Conservation (phyloP, 2,329 filamentous ascomycete genomes). For the Alternaria infectoria region DNA sequence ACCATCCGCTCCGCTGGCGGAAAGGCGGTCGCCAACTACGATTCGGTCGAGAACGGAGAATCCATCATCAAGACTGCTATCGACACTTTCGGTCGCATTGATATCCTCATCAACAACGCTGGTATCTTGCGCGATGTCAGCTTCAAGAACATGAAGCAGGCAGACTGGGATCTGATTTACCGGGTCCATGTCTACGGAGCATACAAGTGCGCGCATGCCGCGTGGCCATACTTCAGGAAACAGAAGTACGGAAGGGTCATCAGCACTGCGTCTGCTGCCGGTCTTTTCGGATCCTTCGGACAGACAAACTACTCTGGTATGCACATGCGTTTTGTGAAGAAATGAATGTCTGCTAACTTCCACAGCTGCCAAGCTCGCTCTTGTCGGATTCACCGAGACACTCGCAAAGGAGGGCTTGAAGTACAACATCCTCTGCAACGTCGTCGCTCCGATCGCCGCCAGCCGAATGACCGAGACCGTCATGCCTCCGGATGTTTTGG, state of each 20-base stretch:
- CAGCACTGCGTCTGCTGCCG: conserved; percentile 95
- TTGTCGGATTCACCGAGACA: conserved; percentile 97
- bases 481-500: conserved; percentile 91
- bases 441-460: conserved; percentile 92
- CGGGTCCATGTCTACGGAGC: conserved; percentile 90
- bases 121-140: conserved; percentile 93
- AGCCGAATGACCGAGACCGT: conserved; percentile 95
- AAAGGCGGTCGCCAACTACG: conserved; percentile 97
- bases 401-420: conserved; percentile 96
- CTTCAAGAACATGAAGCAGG: conserved; percentile 98
- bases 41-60: conserved; percentile 91
- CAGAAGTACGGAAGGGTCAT: conserved; percentile 98
- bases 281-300: conserved; percentile 93
- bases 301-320: conserved; percentile 90
- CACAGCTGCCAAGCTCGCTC: conserved; percentile 84
- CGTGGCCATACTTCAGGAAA: conserved; percentile 97
- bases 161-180: conserved; percentile 95
- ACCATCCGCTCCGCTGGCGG: conserved; percentile 87
- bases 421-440: conserved; percentile 96
- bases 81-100: conserved; percentile 81
- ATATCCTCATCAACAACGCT: conserved; percentile 97
- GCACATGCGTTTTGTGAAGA: conserved; percentile 14
- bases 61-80: conserved; percentile 91
- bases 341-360: conserved; percentile 28
- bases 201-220: conserved; percentile 93